phyloP scores from a whole-genome alignment of 805 yeast genomes.

The Pichia membranifaciens region DNA sequence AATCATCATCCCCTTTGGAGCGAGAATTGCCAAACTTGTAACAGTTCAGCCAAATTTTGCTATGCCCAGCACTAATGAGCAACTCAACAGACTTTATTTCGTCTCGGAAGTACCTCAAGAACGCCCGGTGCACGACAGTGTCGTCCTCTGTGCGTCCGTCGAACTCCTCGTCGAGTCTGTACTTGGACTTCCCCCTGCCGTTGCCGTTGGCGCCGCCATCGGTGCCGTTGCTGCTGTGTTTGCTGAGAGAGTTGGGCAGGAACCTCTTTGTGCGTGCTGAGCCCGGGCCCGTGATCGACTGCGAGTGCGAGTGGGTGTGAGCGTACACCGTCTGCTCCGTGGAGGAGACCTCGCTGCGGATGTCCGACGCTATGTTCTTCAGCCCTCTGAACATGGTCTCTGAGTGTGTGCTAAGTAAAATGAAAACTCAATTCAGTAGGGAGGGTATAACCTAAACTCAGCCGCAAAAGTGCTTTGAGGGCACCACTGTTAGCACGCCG shows the following conservation, averaged over 20 bases:
- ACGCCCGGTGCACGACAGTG: slow-evolving; percentile 30
- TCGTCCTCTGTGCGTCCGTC: slow-evolving; percentile 31
- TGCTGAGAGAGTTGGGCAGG: not conserved
- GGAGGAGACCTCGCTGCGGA: slow-evolving; percentile 2
- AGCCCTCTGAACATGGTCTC: slow-evolving; percentile 18
- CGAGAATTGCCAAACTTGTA: too few species aligned
- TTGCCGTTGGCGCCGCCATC: not conserved
- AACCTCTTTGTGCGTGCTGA: slow-evolving; percentile 7
- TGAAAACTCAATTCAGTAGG: too few species aligned
- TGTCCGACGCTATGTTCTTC: slow-evolving; percentile 19
- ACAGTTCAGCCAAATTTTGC: too few species aligned
- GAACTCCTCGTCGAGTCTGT: slow-evolving; percentile 19
- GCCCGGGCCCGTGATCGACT: not conserved
- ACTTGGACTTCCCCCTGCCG: not conserved
- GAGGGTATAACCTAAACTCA: too few species aligned
- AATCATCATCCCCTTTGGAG: too few species aligned
- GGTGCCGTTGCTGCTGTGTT: too few species aligned
- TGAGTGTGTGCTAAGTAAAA: not conserved
- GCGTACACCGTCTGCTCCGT: not conserved
- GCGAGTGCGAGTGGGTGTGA: slow-evolving; percentile 1
- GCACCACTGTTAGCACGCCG: too few species aligned
- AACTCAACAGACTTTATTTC: too few species aligned
- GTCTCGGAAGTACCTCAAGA: slow-evolving; percentile 26
- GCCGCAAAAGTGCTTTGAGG: too few species aligned
- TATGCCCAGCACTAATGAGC: too few species aligned